Conservation (phyloP, 495 filamentous ascomycete genomes). For the Penicillium cosmopolitanum region DNA sequence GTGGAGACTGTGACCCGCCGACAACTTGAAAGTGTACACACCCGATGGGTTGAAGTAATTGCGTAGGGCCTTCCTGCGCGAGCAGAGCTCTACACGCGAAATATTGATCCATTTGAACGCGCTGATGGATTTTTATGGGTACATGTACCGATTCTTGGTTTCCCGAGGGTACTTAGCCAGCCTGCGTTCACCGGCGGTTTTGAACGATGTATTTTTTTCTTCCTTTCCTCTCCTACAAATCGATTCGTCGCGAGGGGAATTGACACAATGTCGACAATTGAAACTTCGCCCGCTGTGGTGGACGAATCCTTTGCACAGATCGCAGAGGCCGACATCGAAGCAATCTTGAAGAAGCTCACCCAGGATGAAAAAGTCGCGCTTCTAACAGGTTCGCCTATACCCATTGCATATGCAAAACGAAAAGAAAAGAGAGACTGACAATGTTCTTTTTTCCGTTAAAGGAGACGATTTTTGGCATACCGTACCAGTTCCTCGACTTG, state of each 20-base stretch:
- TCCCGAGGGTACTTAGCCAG: background rate
- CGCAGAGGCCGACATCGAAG: constrained; percentile 25
- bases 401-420: background rate
- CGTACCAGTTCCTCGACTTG: constrained; percentile 61
- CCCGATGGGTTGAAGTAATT: background rate
- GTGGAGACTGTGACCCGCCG: background rate
- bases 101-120: background rate
- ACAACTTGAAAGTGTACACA: background rate
- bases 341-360: constrained; percentile 51
- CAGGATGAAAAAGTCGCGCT: constrained; percentile 52
- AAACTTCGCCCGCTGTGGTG: background rate
- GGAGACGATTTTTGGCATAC: constrained; percentile 76
- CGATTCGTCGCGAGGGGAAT: background rate
- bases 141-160: background rate
- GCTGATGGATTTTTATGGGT: background rate
- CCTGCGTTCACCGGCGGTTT: background rate
- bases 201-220: background rate
- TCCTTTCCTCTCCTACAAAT: background rate
- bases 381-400: constrained; percentile 11
- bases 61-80: background rate
- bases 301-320: constrained; percentile 17
- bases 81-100: background rate
- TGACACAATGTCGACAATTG: constrained; percentile 8
- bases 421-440: background rate
- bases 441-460: background rate